Conservation (phyloP, 495 filamentous ascomycete genomes). For the Aspergillus leporis region DNA sequence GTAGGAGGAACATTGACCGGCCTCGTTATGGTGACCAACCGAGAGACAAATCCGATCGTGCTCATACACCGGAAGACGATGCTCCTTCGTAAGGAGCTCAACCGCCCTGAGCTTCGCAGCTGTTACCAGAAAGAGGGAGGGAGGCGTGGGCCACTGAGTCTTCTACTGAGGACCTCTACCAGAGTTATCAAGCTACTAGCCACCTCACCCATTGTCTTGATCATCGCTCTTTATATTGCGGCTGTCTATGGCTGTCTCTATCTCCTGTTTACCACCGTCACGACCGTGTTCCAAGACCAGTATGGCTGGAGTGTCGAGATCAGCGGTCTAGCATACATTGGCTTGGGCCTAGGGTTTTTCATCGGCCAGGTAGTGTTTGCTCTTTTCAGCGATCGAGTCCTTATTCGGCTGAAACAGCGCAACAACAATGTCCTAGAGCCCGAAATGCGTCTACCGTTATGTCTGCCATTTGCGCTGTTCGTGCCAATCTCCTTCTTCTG, state of each 20-base stretch:
- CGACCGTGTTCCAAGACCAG: constrained; percentile 58
- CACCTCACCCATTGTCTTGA: constrained; percentile 52
- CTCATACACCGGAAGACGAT: constrained; percentile 53
- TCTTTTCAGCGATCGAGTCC: constrained; percentile 54
- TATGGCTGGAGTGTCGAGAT: constrained; percentile 56
- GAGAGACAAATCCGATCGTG: constrained; percentile 56
- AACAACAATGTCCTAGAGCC: constrained; percentile 59
- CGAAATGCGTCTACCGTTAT: constrained; percentile 65
- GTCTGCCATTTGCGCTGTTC: constrained; percentile 56
- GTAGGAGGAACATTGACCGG: constrained; percentile 39
- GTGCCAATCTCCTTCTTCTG: constrained; percentile 32
- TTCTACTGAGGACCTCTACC: not conserved
- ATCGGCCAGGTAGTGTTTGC: constrained; percentile 50
- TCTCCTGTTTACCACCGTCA: constrained; percentile 68
- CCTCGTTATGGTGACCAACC: constrained; percentile 33
- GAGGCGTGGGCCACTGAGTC: not conserved
- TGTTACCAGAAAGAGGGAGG: constrained; percentile 18
- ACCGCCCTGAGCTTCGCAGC: constrained; percentile 26
- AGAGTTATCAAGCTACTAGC: constrained; percentile 25
- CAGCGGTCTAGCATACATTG: constrained; percentile 61
- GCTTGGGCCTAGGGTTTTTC: constrained; percentile 60
- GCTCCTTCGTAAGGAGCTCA: constrained; percentile 41
- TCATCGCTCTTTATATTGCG: constrained; percentile 58
- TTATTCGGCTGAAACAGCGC: constrained; percentile 51
- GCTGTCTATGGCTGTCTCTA: constrained; percentile 67